A percentile compares a stretch with the other conserved stretches of the same genome.
Evolutionary conservation across 805 yeast species (phyloP).

Genomic region (Yarrowia alimentaria): DNA sequence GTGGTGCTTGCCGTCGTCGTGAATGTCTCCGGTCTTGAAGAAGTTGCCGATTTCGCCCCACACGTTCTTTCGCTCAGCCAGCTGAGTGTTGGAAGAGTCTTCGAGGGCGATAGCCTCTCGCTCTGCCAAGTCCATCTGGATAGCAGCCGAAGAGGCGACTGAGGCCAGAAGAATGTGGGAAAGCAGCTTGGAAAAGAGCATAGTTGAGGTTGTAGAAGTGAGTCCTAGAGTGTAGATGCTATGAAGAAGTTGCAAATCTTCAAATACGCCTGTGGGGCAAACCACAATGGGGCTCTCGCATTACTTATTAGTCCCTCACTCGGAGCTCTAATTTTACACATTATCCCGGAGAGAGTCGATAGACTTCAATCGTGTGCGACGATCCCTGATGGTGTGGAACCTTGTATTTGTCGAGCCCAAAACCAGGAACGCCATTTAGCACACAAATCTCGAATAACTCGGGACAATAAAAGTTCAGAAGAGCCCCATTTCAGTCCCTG

Average conservation of each 20-base stretch:
- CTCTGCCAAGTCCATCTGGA: neutral
- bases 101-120: too few relatives aligned
- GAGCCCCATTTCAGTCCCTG: too few relatives aligned
- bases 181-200: slow-evolving; percentile 9
- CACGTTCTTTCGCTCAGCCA: slow-evolving; percentile 24
- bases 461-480: too few relatives aligned
- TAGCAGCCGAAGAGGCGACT: slow-evolving; percentile 8
- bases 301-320: slow-evolving; percentile 22
- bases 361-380: too few relatives aligned
- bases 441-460: too few relatives aligned
- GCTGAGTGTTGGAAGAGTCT: neutral
- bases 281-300: slow-evolving; percentile 1
- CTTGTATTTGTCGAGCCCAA: slow-evolving; percentile 6
- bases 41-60: slow-evolving; percentile 1
- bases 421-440: too few relatives aligned
- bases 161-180: slow-evolving; percentile 14
- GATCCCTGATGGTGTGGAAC: neutral
- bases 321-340: slow-evolving; percentile 1
- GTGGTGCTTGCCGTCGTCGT: neutral
- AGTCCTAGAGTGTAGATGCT: too few relatives aligned
- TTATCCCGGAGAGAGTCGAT: slow-evolving; percentile 16
- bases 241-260: too few relatives aligned
- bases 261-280: too few relatives aligned
- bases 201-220: neutral
- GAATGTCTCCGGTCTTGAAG: slow-evolving; percentile 3